These are phyloP conservation scores for Nakazawaea anatomiae DNA, from an alignment of 805 yeast species.

Conservation along the genomic window DNA sequence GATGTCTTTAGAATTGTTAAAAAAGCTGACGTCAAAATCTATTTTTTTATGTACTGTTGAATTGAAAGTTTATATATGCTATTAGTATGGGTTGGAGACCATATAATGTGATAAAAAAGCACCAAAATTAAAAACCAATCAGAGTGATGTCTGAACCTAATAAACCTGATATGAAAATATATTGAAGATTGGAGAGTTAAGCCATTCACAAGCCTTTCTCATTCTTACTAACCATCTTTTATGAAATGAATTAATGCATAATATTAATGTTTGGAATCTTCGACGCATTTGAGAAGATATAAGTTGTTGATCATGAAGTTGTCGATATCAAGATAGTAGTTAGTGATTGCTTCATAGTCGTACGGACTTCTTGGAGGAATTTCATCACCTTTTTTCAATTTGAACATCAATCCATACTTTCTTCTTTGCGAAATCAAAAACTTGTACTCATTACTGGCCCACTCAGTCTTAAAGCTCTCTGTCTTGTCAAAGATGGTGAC, in stretches of 20 bases:
- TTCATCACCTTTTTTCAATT: conserved; percentile 18
- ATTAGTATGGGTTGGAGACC: too few relatives aligned
- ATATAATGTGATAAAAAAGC: too few relatives aligned
- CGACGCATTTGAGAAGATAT: conserved; percentile 15
- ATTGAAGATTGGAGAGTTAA: too few relatives aligned
- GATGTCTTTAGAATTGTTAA: too few relatives aligned
- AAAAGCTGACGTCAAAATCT: not conserved
- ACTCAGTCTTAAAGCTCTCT: not conserved
- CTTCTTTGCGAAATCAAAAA: conserved; percentile 4
- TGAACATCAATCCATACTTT: conserved; percentile 14
- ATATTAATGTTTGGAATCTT: not conserved
- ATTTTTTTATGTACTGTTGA: not conserved
- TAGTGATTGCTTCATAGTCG: conserved; percentile 18
- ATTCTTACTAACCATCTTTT: not conserved
- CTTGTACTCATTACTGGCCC: conserved; percentile 8
- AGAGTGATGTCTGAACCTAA: too few relatives aligned
- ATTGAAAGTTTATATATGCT: not conserved
- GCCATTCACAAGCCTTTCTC: too few relatives aligned
- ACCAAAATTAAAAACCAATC: too few relatives aligned
- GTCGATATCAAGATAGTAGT: conserved; percentile 18
- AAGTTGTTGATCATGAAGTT: conserved; percentile 17
- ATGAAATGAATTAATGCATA: not conserved
- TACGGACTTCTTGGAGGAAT: conserved; percentile 21
- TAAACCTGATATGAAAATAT: too few relatives aligned
- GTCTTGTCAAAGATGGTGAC: conserved; percentile 2